A percentile compares a stretch with the other conserved stretches of the same genome.
Evolutionary conservation across 306 rosid genomes (phyloP).

Genomic region (Purshia tridentata): DNA sequence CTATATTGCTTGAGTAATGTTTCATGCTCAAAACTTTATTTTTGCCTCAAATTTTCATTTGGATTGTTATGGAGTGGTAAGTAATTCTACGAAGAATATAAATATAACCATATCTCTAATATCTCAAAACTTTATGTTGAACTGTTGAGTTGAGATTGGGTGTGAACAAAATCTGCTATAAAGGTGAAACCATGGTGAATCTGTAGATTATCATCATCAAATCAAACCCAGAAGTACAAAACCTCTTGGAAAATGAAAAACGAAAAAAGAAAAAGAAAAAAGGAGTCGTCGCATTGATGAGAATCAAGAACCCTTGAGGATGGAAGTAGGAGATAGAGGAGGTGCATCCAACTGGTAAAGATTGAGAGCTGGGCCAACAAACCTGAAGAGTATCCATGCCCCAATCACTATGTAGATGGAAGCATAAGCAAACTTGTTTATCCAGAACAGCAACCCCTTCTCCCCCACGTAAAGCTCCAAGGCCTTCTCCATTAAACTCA

Average conservation of each 20-base stretch:
- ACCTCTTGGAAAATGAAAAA: background rate
- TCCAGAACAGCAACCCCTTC: constrained; percentile 81
- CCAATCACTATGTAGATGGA: constrained; percentile 87
- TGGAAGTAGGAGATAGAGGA: constrained; percentile 59
- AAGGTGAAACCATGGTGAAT: background rate
- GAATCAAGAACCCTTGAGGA: constrained; percentile 61
- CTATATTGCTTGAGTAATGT: constrained; percentile 18
- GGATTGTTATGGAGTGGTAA: background rate
- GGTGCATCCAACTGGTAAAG: constrained; percentile 85
- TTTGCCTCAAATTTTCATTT: background rate
- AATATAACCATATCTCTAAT: background rate
- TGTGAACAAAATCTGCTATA: background rate
- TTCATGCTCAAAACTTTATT: constrained; percentile 4
- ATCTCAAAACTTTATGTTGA: background rate
- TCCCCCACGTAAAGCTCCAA: constrained; percentile 77
- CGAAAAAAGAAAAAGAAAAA: background rate
- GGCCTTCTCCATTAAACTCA: constrained; percentile 74
- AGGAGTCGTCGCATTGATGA: background rate
- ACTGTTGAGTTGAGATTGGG: background rate
- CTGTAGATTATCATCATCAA: background rate
- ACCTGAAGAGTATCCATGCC: constrained; percentile 79
- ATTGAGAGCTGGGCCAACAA: constrained; percentile 86
- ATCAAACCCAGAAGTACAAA: constrained; percentile 9
- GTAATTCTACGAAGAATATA: background rate
- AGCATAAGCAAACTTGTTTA: constrained; percentile 90